Evolutionary conservation across 768 basidiomycete species (phyloP), one percentile per base, ranked within the genome.

Genomic region (Psilocybe cyanescens): DNA sequence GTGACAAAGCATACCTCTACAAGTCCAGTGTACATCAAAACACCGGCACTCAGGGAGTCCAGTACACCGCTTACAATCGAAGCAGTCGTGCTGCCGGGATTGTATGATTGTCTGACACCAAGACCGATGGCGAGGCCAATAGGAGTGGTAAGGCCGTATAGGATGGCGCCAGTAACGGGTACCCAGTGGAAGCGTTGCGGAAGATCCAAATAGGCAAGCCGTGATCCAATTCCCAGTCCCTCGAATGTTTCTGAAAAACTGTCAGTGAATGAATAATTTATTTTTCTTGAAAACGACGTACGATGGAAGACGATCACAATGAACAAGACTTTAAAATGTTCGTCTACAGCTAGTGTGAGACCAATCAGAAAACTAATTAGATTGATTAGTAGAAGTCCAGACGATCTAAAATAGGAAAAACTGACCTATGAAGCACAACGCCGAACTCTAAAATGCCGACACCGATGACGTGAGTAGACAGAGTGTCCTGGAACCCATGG

Each of bases 401-500:
- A 60, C 46, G 3, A 4, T 8, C 35, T 19, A 52, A 24, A 24
- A 35, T 44, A 11, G 41, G 41, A 33, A 37, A 17, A 9, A 41
- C 67, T 50, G 57, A 85, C 88, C 89, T 92, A 70, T 96, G 95
- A 33, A 98, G 74, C 4, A 94, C 73, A 31, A 98, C 94, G 67
- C 97, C 97, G 68, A 97, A 97, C 71, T 99, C 97, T 50, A 99
- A 80, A 60, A 98, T 95, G 35, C 85, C 93, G 50, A 99, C 83
- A 12, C 95, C 95, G 50, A 97, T 81, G 39, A 95, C 74, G 72
- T 96, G 94, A 2, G 92, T 88, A 8, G 77, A 58, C 2, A 84
- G 75, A 17, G 77, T 76, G 41, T 87, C 81, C 51, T 79, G 74
- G 3, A 74, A 69, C 11, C 61, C 57, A 33, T 66, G 50, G 7